Evolutionary conservation across 805 yeast species (phyloP), one percentile per base, ranked within the genome.

Genomic region (Candida sakaeoensis): DNA sequence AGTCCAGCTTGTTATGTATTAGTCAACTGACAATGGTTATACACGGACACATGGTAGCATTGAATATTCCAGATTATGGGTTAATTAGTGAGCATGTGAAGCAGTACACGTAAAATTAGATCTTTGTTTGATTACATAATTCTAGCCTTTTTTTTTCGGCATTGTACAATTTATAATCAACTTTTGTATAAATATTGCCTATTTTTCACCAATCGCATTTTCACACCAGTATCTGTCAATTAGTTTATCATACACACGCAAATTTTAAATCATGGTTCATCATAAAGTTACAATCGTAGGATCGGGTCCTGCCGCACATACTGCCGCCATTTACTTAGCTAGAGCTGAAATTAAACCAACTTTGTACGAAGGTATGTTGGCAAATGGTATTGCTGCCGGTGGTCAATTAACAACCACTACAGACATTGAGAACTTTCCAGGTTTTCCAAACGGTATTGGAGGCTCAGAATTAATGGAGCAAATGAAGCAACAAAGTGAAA

Each of bases 351-450:
- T 89, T 59, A 82, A 85, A 66, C 97, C 99, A 17, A 81, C 85
- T 22, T 65, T 93, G 53, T 93, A 89, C 68, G 99, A 93, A 70
- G 99, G 99, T 57, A 74, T 91, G 84, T 72, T 84, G 60, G 99
- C 99, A 50, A 93, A 93, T 66, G 99, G 99, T 53, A 77, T 91
- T 53, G 99, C 99, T 39, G 96, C 99, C 19, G 99, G 99, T 55
- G 99, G 99, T 46, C 99, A 93, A 70, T 76, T 93, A 55, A 93
- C 99, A 49, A 93, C 99, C 54, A 93, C 99, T 49, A 93, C 99
- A 13, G 99, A 93, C 53, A 85, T 93, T 54, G 99, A 93, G 68
- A 93, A 93, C 75, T 93, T 91, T 77, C 99, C 99, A 29, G 99
- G 99, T 42, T 93, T 93, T 79, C 98, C 99, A 41, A 77, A 80